Conservation (phyloP, 176 grass and related monocot genomes). For the Oryza brachyantha region DNA sequence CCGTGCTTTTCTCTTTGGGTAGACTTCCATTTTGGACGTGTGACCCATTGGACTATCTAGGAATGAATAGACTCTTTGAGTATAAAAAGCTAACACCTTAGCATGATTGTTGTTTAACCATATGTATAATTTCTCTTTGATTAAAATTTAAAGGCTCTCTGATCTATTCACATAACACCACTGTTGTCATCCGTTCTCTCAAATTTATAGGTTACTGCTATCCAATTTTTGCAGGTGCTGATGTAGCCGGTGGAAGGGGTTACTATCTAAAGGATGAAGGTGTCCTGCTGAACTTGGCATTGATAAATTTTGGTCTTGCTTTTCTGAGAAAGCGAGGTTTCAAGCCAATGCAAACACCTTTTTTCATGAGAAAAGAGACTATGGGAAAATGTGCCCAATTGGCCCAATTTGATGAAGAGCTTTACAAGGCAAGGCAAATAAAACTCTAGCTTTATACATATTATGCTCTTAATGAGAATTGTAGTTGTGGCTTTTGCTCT, state of each 20-base stretch:
- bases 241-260: constrained; percentile 91
- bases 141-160: not conserved
- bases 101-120: not conserved
- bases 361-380: constrained; percentile 96
- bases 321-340: constrained; percentile 62
- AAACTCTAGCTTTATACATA: not conserved
- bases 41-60: not conserved
- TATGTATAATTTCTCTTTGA: not conserved
- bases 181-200: not conserved
- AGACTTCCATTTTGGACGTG: not conserved
- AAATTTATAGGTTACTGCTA: not conserved
- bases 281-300: constrained; percentile 77
- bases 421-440: constrained; percentile 66
- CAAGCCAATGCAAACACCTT: constrained; percentile 78
- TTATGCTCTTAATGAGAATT: not conserved
- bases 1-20: not conserved
- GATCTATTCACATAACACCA: not conserved
- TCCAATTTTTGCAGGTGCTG: constrained; percentile 54
- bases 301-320: constrained; percentile 81
- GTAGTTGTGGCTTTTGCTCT: not conserved
- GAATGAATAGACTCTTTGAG: not conserved
- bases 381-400: constrained; percentile 97
- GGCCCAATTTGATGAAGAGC: constrained; percentile 89
- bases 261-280: constrained; percentile 82
- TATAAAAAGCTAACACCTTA: not conserved